A percentile compares a stretch with the other conserved stretches of the same genome.
Conservation (phyloP, 2,329 filamentous ascomycete species). For the Ascochyta rabiei region DNA sequence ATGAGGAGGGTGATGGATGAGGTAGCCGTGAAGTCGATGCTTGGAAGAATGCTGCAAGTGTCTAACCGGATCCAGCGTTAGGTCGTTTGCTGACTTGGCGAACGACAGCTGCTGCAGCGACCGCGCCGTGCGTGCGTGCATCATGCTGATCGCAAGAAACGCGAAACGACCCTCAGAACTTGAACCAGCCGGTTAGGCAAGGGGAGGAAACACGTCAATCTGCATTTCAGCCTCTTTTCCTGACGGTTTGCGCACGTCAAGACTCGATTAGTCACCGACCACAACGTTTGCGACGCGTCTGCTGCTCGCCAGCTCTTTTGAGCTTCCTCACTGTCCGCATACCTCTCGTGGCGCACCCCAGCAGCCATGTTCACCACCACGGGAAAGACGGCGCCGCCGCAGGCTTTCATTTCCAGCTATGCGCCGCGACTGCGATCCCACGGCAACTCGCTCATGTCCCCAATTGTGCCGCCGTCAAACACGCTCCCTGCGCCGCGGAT, state of each 20-base stretch:
- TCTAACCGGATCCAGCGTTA: slow-evolving; percentile 7
- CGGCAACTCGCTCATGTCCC: slow-evolving; percentile 88
- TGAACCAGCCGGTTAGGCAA: slow-evolving; percentile 16
- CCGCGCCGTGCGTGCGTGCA: slow-evolving; percentile 27
- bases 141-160: slow-evolving; percentile 31
- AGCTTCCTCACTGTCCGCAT: slow-evolving; percentile 36
- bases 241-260: slow-evolving; percentile 8
- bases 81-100: slow-evolving; percentile 24
- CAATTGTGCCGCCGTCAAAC: slow-evolving; percentile 74
- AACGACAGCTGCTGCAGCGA: slow-evolving; percentile 23
- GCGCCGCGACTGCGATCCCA: slow-evolving; percentile 88
- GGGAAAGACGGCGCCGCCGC: slow-evolving; percentile 63
- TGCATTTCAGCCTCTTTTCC: not conserved
- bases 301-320: slow-evolving; percentile 34
- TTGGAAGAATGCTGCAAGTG: not conserved
- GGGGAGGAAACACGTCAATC: slow-evolving; percentile 11
- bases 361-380: slow-evolving; percentile 49
- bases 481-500: slow-evolving; percentile 75
- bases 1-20: not conserved
- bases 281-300: slow-evolving; percentile 39
- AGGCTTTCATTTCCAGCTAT: slow-evolving; percentile 90
- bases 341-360: slow-evolving; percentile 27
- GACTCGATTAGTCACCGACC: not conserved
- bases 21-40: not conserved
- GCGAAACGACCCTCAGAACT: slow-evolving; percentile 28